Evolutionary conservation across 306 rosid species (phyloP), one percentile per base, ranked within the genome.

Genomic region (Cicer arietinum): DNA sequence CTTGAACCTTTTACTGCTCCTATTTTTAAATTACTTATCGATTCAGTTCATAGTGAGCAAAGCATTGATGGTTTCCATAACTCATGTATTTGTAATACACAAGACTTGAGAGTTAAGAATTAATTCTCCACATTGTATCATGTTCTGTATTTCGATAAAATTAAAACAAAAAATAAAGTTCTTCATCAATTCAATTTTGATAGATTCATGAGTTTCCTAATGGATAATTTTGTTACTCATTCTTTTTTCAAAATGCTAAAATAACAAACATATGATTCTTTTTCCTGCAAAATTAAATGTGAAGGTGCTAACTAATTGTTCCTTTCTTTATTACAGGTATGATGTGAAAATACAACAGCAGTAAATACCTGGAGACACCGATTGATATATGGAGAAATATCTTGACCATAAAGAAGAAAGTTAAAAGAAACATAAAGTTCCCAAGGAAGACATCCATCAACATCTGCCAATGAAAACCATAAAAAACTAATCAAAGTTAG

Each of bases 381-480:
- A 69, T 63, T 72, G 90, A 81, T 80, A 76, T 75, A 61, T 81
- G 86, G 48, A 84, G 82, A 85, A 86, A 79, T 48, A 81, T 77
- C 84, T 83, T 88, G 43, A 40, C 77, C 58, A 86, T 77, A 47
- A 81, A 75, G 78, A 84, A 67, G 83, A 94, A 84, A 65, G 90
- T 84, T 53, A 82, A 79, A n/a, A 91, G 64, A 81, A 88, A 90
- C 72, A 87, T 53, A 10, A 86, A 66, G 88, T 94, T 94, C 51
- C 95, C 97, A 63, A 94, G 73, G 67, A 82, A 51, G 30, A 84
- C 85, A 79, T 90, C 87, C 75, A 79, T 50, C 77, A 81, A 53
- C 69, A 89, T 73, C 99, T 95, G 90, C 74, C 81, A 57, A 64
- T 68, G 67, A 65, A 79, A 81, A 7, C 52, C 68, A 63, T 16